Evolutionary conservation across 495 filamentous ascomycete genomes (phyloP).

Genomic region (Penicillium bovifimosum): DNA sequence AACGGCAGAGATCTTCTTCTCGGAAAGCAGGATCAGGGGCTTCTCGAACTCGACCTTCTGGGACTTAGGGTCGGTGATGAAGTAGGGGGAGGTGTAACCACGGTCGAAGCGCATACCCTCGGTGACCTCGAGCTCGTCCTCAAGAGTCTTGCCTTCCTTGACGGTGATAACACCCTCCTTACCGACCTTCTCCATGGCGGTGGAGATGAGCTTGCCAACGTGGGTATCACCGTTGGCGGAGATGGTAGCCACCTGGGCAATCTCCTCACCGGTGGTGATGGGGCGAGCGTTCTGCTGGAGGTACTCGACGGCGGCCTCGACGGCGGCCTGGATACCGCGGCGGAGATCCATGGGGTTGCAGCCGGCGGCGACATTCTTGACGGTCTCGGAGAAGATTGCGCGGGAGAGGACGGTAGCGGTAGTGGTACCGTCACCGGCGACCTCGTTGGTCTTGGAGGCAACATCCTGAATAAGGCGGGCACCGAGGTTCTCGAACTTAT

Average conservation of each 20-base stretch:
- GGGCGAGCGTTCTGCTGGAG: slow-evolving; percentile 90
- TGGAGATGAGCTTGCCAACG: slow-evolving; percentile 92
- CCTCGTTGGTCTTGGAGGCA: slow-evolving; percentile 98
- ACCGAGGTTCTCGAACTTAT: slow-evolving; percentile 99
- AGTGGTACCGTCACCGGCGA: slow-evolving; percentile 96
- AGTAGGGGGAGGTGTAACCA: slow-evolving; percentile 97
- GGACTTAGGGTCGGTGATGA: slow-evolving; percentile 98
- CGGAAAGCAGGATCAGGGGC: slow-evolving; percentile 93
- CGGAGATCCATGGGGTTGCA: slow-evolving; percentile 99
- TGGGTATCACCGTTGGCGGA: slow-evolving; percentile 94
- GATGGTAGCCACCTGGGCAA: slow-evolving; percentile 97
- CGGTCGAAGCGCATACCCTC: slow-evolving; percentile 99
- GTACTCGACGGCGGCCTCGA: slow-evolving; percentile 90
- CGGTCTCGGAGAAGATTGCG: slow-evolving; percentile 98
- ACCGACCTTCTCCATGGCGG: slow-evolving; percentile 98
- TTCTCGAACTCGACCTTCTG: slow-evolving; percentile 99
- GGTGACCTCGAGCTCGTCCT: slow-evolving; percentile 96
- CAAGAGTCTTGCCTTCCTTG: slow-evolving; percentile 98
- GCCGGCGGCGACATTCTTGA: slow-evolving; percentile 98
- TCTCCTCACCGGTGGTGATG: slow-evolving; percentile 95
- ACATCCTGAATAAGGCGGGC: slow-evolving; percentile 95
- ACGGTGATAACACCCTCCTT: slow-evolving; percentile 99
- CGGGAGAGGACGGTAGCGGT: slow-evolving; percentile 95
- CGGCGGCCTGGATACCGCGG: slow-evolving; percentile 92
- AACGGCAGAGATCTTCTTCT: slow-evolving; percentile 99